Conservation (phyloP, 768 basidiomycete genomes). For the Lanmaoa rubissima region DNA sequence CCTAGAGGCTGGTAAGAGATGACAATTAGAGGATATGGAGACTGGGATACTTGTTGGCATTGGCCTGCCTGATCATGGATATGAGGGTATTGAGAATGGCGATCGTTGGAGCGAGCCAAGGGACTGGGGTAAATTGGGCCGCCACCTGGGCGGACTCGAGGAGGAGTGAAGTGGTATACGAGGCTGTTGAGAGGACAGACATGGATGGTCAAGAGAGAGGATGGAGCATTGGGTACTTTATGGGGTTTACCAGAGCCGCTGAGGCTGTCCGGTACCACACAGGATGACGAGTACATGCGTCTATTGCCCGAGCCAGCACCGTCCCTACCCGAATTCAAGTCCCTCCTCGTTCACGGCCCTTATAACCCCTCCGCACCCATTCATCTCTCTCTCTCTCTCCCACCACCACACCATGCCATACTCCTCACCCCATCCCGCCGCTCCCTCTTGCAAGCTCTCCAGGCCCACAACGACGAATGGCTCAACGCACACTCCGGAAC, state of each 20-base stretch:
- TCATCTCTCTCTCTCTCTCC: slow-evolving; percentile 56
- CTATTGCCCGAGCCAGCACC: slow-evolving; percentile 45
- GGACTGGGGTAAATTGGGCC: slow-evolving; percentile 48
- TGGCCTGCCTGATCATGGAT: slow-evolving; percentile 45
- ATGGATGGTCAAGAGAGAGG: slow-evolving; percentile 7
- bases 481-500: slow-evolving; percentile 34
- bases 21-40: background rate
- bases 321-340: slow-evolving; percentile 51
- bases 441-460: slow-evolving; percentile 41
- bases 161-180: slow-evolving; percentile 10
- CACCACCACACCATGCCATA: slow-evolving; percentile 37
- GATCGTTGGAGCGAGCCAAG: slow-evolving; percentile 44
- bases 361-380: slow-evolving; percentile 71
- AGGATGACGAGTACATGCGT: slow-evolving; percentile 26
- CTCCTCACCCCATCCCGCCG: slow-evolving; percentile 54
- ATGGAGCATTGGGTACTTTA: slow-evolving; percentile 1
- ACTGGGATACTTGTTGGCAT: slow-evolving; percentile 43
- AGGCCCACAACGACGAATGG: slow-evolving; percentile 50
- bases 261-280: slow-evolving; percentile 14
- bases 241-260: no score
- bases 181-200: slow-evolving; percentile 12
- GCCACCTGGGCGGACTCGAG: slow-evolving; percentile 40
- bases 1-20: slow-evolving; percentile 27
- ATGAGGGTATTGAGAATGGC: slow-evolving; percentile 44
- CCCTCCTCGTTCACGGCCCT: slow-evolving; percentile 60